A percentile compares a stretch with the other conserved stretches of the same genome.
phyloP scores from a whole-genome alignment of 2,329 filamentous ascomycete species.

The Fusarium concolor region DNA sequence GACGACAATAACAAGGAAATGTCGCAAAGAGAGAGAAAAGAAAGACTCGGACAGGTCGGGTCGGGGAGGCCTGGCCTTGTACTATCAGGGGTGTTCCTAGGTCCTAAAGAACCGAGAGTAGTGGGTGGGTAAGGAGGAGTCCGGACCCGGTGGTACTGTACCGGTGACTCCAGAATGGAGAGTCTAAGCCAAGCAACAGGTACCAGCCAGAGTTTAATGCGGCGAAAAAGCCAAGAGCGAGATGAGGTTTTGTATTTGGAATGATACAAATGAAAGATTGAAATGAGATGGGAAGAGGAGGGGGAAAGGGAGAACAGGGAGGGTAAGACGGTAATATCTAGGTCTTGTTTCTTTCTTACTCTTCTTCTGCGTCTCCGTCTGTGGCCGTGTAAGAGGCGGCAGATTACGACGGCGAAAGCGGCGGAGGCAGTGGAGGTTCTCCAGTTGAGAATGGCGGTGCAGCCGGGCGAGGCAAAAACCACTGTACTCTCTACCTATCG shows the following conservation, averaged over 20 bases:
- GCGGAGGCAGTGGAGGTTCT: slow-evolving; percentile 41
- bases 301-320: slow-evolving; percentile 5
- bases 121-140: slow-evolving; percentile 38
- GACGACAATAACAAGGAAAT: slow-evolving; percentile 31
- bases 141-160: slow-evolving; percentile 10
- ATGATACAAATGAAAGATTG: slow-evolving; percentile 1
- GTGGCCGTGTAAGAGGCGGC: slow-evolving; percentile 43
- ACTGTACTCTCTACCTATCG: background rate
- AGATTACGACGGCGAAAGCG: slow-evolving; percentile 48
- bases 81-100: slow-evolving; percentile 36
- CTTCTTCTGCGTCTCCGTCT: slow-evolving; percentile 3
- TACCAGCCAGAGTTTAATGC: background rate
- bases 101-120: slow-evolving; percentile 36
- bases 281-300: background rate
- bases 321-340: slow-evolving; percentile 19
- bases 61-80: slow-evolving; percentile 23
- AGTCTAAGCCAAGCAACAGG: slow-evolving; percentile 7
- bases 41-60: slow-evolving; percentile 10
- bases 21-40: slow-evolving; percentile 26
- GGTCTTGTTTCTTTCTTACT: background rate
- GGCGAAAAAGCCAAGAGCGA: background rate
- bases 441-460: slow-evolving; percentile 36
- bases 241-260: slow-evolving; percentile 12
- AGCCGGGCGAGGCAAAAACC: slow-evolving; percentile 18
- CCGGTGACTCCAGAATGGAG: too few species aligned